Evolutionary conservation across 2,329 filamentous ascomycete genomes (phyloP).

Genomic region (Capronia coronata): DNA sequence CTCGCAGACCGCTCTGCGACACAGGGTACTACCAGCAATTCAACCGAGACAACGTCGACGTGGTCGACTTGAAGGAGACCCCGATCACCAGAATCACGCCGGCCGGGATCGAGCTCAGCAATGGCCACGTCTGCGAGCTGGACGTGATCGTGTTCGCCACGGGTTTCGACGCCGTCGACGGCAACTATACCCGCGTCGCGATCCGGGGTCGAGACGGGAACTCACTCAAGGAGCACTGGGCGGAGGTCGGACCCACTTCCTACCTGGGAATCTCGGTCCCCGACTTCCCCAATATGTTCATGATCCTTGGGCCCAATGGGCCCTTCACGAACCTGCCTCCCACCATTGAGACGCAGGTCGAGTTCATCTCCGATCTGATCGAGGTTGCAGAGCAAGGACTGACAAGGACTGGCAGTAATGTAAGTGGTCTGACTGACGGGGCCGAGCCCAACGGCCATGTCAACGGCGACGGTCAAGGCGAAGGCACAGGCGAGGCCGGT

Average conservation of each 20-base stretch:
- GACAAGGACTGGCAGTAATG: too few species aligned
- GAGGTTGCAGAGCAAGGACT: background rate
- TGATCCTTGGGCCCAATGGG: slow-evolving; percentile 36
- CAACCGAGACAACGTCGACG: slow-evolving; percentile 41
- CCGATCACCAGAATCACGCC: slow-evolving; percentile 29
- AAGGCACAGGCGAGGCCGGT: background rate
- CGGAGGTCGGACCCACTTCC: slow-evolving; percentile 26
- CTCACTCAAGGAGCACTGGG: slow-evolving; percentile 32
- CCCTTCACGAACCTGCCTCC: slow-evolving; percentile 38
- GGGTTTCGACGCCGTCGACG: slow-evolving; percentile 28
- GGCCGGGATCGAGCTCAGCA: slow-evolving; percentile 27
- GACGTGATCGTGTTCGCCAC: slow-evolving; percentile 27
- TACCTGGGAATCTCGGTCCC: slow-evolving; percentile 37
- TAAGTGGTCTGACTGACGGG: too few species aligned
- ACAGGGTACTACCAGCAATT: slow-evolving; percentile 47
- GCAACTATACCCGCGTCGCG: slow-evolving; percentile 39
- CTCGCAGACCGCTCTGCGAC: slow-evolving; percentile 47
- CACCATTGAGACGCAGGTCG: slow-evolving; percentile 34
- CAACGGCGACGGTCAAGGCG: background rate
- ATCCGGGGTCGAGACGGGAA: slow-evolving; percentile 43
- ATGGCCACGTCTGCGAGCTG: slow-evolving; percentile 28
- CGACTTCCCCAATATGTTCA: slow-evolving; percentile 42
- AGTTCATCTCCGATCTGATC: slow-evolving; percentile 29
- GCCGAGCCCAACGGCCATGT: too few species aligned
- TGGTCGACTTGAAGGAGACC: slow-evolving; percentile 35